Conservation (phyloP, 805 yeast species). For the Torulaspora maleeae region DNA sequence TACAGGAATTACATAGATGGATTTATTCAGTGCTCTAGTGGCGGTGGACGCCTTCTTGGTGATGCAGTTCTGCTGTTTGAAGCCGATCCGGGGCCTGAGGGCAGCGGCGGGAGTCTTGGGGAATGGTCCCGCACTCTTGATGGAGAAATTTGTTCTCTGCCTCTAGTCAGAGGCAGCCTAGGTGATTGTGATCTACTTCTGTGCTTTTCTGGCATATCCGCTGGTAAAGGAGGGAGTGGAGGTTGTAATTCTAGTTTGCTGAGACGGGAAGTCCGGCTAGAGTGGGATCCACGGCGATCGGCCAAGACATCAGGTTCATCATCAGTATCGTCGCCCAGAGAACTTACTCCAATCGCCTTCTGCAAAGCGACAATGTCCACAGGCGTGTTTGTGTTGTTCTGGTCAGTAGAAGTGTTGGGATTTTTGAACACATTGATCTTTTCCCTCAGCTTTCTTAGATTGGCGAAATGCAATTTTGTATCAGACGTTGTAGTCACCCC, state of each 20-base stretch:
- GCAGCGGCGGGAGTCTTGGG: slow-evolving; percentile 16
- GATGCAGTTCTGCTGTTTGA: slow-evolving; percentile 12
- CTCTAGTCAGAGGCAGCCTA: slow-evolving; percentile 15
- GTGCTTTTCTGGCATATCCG: neutral
- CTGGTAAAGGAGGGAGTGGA: slow-evolving; percentile 29
- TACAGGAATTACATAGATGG: slow-evolving; percentile 1
- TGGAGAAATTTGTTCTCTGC: slow-evolving; percentile 1
- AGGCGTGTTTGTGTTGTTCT: slow-evolving; percentile 13
- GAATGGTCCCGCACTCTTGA: neutral
- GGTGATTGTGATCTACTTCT: slow-evolving; percentile 6
- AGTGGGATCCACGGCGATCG: slow-evolving; percentile 1
- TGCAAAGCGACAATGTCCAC: slow-evolving; percentile 37
- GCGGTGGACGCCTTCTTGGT: slow-evolving; percentile 18
- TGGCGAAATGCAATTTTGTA: slow-evolving; percentile 36
- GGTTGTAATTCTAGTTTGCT: slow-evolving; percentile 18
- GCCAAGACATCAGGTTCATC: neutral
- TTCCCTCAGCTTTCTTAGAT: slow-evolving; percentile 33
- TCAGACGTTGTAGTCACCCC: slow-evolving; percentile 28
- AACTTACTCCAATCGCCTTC: slow-evolving; percentile 34
- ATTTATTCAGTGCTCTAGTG: neutral
- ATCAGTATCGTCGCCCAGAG: slow-evolving; percentile 17
- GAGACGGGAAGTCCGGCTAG: slow-evolving; percentile 4
- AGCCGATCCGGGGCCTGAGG: slow-evolving; percentile 5
- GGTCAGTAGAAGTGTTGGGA: slow-evolving; percentile 20
- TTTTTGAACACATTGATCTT: slow-evolving; percentile 35